Conservation (phyloP, 139 green algal species). For the Haematococcus lacustris region DNA sequence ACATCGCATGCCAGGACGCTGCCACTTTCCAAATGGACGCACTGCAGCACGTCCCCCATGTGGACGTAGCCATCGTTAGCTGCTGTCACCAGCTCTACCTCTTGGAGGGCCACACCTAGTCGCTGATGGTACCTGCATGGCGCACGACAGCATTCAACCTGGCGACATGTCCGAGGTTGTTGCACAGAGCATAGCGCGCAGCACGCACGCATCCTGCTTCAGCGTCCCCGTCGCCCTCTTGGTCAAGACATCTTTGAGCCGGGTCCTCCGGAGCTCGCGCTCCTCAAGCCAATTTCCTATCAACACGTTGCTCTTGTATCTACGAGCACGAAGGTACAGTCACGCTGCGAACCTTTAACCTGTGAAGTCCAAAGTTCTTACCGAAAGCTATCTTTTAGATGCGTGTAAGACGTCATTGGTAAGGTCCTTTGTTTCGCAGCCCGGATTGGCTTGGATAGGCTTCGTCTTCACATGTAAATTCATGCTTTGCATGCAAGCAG, state of each 20-base stretch:
- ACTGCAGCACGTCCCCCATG: constrained; percentile 54
- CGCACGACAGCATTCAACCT: background rate
- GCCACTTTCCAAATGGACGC: constrained; percentile 41
- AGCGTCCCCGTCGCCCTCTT: constrained; percentile 36
- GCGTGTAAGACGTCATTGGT: too few species aligned
- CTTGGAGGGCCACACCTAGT: constrained; percentile 26
- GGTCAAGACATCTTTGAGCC: constrained; percentile 41
- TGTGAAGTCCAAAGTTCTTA: too few species aligned
- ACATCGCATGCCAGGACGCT: constrained; percentile 39
- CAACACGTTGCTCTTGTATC: constrained; percentile 11
- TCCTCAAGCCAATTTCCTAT: constrained; percentile 70
- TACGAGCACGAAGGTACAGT: too few species aligned
- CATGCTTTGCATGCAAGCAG: too few species aligned
- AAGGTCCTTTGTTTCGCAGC: too few species aligned
- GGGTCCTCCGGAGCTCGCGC: constrained; percentile 35
- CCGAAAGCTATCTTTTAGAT: too few species aligned
- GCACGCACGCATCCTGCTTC: constrained; percentile 35
- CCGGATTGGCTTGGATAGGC: too few species aligned
- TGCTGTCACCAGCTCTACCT: constrained; percentile 41
- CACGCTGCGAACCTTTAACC: too few species aligned
- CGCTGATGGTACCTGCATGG: constrained; percentile 25
- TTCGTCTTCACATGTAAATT: too few species aligned
- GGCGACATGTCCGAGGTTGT: background rate
- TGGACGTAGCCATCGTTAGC: constrained; percentile 48
- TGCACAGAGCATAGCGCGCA: background rate